These are phyloP conservation scores for Rhodotorula babjevae DNA, from an alignment of 768 basidiomycete genomes.

Conservation along the genomic window DNA sequence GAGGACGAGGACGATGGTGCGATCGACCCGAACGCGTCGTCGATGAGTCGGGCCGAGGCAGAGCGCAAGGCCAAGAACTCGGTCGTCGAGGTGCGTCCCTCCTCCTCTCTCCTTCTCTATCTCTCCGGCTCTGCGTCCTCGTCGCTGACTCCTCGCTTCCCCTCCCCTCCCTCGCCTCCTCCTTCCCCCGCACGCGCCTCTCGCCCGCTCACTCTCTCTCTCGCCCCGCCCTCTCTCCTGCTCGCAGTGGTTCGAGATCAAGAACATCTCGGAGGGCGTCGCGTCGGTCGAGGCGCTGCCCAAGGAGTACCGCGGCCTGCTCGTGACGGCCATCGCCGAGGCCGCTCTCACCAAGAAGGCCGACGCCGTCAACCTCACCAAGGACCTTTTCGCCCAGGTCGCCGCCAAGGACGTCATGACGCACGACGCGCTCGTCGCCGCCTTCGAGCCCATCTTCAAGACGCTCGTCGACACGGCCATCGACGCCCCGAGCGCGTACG, in stretches of 20 bases:
- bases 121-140: not conserved
- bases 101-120: too few relatives aligned
- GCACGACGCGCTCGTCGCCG: slow-evolving; percentile 58
- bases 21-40: slow-evolving; percentile 34
- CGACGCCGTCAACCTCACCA: slow-evolving; percentile 69
- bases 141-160: too few relatives aligned
- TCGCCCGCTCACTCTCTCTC: not conserved
- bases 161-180: too few relatives aligned
- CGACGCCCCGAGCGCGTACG: slow-evolving; percentile 81
- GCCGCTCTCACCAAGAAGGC: slow-evolving; percentile 76
- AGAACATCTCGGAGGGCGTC: slow-evolving; percentile 80
- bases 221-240: not conserved
- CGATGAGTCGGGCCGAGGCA: slow-evolving; percentile 58
- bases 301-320: slow-evolving; percentile 57
- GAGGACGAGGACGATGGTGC: slow-evolving; percentile 50
- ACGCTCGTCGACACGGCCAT: slow-evolving; percentile 81
- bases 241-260: slow-evolving; percentile 78
- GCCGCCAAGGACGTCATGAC: slow-evolving; percentile 61
- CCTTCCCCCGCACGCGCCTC: not conserved
- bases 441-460: slow-evolving; percentile 65
- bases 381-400: slow-evolving; percentile 65
- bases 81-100: slow-evolving; percentile 55
- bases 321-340: slow-evolving; percentile 71
- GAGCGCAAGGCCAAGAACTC: slow-evolving; percentile 70
- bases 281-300: slow-evolving; percentile 75